phyloP scores from a whole-genome alignment of 2,329 filamentous ascomycete species.

The Exophiala mesophila region DNA sequence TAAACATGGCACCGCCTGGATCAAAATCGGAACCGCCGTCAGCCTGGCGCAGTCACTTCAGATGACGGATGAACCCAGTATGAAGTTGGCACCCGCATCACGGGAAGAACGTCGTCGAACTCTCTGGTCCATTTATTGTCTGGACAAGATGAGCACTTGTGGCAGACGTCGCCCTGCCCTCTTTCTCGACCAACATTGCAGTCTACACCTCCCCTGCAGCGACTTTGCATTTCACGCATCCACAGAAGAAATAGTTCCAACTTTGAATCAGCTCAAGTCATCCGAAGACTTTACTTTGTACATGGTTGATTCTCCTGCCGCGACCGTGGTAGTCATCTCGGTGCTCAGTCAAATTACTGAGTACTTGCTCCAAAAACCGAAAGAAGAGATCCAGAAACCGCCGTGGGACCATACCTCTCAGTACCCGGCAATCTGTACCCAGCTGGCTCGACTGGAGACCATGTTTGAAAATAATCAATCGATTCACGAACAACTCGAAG shows the following conservation, averaged over 20 bases:
- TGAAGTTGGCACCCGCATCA: conserved; percentile 53
- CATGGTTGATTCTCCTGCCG: conserved; percentile 1
- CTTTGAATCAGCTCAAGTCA: conserved; percentile 7
- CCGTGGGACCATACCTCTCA: conserved; percentile 6
- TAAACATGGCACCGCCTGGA: conserved; percentile 31
- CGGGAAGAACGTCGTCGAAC: conserved; percentile 81
- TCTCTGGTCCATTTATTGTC: conserved; percentile 93
- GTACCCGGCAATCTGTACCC: conserved; percentile 6
- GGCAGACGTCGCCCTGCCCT: conserved; percentile 89
- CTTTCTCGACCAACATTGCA: conserved; percentile 56
- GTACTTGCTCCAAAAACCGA: conserved; percentile 8
- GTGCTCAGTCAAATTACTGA: conserved; percentile 7
- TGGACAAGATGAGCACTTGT: conserved; percentile 80
- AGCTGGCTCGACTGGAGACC: neutral
- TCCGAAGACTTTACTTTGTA: neutral
- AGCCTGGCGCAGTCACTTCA: conserved; percentile 59
- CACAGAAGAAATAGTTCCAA: conserved; percentile 4
- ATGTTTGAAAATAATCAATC: neutral
- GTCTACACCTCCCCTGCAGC: conserved; percentile 19
- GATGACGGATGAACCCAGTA: conserved; percentile 29
- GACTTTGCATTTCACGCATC: conserved; percentile 13
- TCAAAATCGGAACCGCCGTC: conserved; percentile 34
- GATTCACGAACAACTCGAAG: neutral
- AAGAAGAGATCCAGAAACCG: neutral
- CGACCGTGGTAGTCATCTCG: conserved; percentile 2